Conservation (phyloP, 331 rosid species). For the Spiraea crenata region DNA sequence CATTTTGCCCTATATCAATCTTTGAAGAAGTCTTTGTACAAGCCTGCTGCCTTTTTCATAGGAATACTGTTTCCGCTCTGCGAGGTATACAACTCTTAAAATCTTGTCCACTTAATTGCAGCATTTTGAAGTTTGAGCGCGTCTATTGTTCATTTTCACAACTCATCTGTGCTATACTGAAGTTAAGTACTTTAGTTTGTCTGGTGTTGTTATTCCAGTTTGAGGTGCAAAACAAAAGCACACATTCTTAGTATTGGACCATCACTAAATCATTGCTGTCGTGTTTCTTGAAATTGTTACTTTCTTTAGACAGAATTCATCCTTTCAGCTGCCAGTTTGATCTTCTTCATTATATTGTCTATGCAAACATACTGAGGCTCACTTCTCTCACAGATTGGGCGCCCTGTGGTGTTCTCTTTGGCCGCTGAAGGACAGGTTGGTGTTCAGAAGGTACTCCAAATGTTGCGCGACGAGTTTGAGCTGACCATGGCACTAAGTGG, state of each 20-base stretch:
- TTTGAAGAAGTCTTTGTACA: slow-evolving; percentile 71
- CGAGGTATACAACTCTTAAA: slow-evolving; percentile 52
- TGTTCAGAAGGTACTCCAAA: slow-evolving; percentile 70
- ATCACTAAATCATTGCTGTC: neutral
- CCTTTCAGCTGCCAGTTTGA: neutral
- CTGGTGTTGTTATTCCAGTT: neutral
- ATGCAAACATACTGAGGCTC: neutral
- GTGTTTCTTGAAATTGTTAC: neutral
- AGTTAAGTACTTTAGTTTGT: neutral
- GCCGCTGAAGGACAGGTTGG: slow-evolving; percentile 94
- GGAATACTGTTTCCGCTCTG: slow-evolving; percentile 76
- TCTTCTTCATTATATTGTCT: neutral
- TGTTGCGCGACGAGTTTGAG: slow-evolving; percentile 91
- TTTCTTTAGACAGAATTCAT: neutral
- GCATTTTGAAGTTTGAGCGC: neutral
- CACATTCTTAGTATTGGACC: neutral
- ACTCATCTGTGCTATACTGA: neutral
- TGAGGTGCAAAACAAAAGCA: slow-evolving; percentile 10
- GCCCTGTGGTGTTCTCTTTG: slow-evolving; percentile 86
- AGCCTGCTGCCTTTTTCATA: slow-evolving; percentile 78
- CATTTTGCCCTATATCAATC: slow-evolving; percentile 82
- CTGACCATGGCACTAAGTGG: slow-evolving; percentile 94
- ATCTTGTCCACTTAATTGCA: neutral
- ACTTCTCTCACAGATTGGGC: slow-evolving; percentile 58
- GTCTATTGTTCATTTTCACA: neutral